Percentiles rank a stretch among this genome's conserved stretches.
Evolutionary conservation across 768 basidiomycete species (phyloP).

Genomic region (Boletellus ananas): DNA sequence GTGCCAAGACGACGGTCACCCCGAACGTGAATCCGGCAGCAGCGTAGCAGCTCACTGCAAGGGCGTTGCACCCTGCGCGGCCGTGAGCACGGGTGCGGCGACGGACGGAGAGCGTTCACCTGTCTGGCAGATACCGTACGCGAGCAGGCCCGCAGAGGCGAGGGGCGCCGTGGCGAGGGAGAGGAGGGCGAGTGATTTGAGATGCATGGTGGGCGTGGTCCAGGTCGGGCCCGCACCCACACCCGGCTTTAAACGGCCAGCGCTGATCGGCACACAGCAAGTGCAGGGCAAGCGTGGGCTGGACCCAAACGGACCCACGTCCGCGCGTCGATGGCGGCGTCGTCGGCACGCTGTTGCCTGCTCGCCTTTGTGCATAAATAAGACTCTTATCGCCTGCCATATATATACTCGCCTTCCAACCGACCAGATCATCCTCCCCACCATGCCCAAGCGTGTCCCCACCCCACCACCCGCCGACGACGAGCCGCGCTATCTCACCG

Average conservation of each 20-base stretch:
- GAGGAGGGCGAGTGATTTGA: conserved; percentile 18
- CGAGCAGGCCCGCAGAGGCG: conserved; percentile 15
- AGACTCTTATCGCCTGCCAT: background rate
- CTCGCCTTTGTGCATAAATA: background rate
- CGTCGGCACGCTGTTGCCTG: background rate
- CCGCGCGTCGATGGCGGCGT: too few species aligned
- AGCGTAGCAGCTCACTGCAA: conserved; percentile 20
- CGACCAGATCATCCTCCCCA: background rate
- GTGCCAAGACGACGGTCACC: conserved; percentile 14
- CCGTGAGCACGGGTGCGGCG: background rate
- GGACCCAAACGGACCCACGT: too few species aligned
- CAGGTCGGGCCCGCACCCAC: too few species aligned
- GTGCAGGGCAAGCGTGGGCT: background rate
- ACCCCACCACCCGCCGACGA: conserved; percentile 44
- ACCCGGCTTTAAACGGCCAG: background rate
- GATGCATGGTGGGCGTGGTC: conserved; percentile 18
- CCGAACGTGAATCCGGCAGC: conserved; percentile 26
- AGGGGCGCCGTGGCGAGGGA: conserved; percentile 14
- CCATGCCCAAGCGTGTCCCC: conserved; percentile 39
- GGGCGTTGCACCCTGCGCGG: conserved; percentile 21
- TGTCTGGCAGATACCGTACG: conserved; percentile 24
- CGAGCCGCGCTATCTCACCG: conserved; percentile 43
- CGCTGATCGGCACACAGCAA: conserved; percentile 8
- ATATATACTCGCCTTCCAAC: background rate
- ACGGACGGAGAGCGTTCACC: background rate